These are phyloP conservation scores for Neophaeococcomyces aloes DNA, from an alignment of 2,329 filamentous ascomycete genomes.

Conservation along the genomic window DNA sequence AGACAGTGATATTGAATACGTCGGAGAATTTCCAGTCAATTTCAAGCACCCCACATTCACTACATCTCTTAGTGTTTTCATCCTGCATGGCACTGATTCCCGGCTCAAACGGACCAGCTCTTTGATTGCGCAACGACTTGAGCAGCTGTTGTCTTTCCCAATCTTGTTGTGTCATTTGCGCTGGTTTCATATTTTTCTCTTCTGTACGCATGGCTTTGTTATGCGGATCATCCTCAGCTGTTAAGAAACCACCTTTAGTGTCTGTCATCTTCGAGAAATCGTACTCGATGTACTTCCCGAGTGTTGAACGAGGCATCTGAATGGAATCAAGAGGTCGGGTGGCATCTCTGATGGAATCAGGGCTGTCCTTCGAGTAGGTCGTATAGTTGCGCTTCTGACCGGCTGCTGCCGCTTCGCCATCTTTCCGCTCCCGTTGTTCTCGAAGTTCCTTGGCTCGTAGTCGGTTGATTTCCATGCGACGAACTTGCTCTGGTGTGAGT, in stretches of 20 bases:
- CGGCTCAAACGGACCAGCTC: constrained; percentile 77
- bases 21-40: constrained; percentile 96
- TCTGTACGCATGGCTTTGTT: constrained; percentile 62
- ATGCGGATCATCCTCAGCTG: constrained; percentile 80
- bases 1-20: constrained; percentile 64
- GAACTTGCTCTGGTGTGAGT: constrained; percentile 51
- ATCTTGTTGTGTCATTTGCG: constrained; percentile 78
- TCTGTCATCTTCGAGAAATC: constrained; percentile 98
- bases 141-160: constrained; percentile 80
- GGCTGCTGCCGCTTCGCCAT: constrained; percentile 35
- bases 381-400: constrained; percentile 65
- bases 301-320: constrained; percentile 65
- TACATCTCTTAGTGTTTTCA: constrained; percentile 60
- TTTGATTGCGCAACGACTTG: constrained; percentile 58
- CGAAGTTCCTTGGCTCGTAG: constrained; percentile 80
- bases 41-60: constrained; percentile 72
- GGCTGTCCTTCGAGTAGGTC: constrained; percentile 46
- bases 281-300: constrained; percentile 91
- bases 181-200: constrained; percentile 57
- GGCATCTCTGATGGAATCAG: constrained; percentile 59
- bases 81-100: constrained; percentile 63
- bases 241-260: constrained; percentile 90
- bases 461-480: constrained; percentile 69
- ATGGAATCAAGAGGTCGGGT: constrained; percentile 42
- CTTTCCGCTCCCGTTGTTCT: constrained; percentile 58